A percentile compares a stretch with the other conserved stretches of the same genome.
phyloP scores from a whole-genome alignment of 1,284 basidiomycete species.

The Sanghuangporus weigelae region DNA sequence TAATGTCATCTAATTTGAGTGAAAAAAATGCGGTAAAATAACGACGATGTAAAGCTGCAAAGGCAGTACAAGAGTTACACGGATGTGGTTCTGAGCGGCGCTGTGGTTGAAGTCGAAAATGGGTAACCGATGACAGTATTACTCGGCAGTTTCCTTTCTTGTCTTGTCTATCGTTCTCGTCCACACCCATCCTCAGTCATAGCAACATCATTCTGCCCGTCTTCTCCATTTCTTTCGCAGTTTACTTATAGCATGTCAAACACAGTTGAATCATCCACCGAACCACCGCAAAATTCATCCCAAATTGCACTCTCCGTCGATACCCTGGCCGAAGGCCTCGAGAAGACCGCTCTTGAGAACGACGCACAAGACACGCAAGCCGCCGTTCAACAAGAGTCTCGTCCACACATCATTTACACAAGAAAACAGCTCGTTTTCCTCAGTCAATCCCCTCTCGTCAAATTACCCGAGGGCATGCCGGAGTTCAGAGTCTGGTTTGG shows the following conservation, averaged over 20 bases:
- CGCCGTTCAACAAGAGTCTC: constrained; percentile 28
- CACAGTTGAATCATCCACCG: constrained; percentile 13
- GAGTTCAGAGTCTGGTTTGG: constrained; percentile 84
- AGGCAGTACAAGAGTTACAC: too few species aligned
- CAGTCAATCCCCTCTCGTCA: constrained; percentile 72
- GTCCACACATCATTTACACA: constrained; percentile 57
- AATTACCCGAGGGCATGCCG: constrained; percentile 70
- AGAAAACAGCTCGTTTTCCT: constrained; percentile 62
- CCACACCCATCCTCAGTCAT: background rate
- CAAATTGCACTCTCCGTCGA: constrained; percentile 23
- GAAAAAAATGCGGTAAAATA: too few species aligned
- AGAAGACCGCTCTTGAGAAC: constrained; percentile 33
- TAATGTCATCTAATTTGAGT: constrained; percentile 25
- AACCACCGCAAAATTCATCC: background rate
- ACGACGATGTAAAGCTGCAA: too few species aligned
- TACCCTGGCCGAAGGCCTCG: constrained; percentile 30
- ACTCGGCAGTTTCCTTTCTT: constrained; percentile 2
- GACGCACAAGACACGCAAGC: constrained; percentile 24
- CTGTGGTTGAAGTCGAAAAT: background rate
- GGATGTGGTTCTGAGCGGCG: background rate
- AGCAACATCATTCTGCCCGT: background rate
- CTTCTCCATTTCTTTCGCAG: background rate
- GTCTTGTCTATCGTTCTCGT: background rate
- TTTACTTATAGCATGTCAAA: constrained; percentile 15
- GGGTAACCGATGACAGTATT: background rate